Evolutionary conservation across 192 early-diverging fungal genomes (phyloP).

Genomic region (Kappamyces sp.): DNA sequence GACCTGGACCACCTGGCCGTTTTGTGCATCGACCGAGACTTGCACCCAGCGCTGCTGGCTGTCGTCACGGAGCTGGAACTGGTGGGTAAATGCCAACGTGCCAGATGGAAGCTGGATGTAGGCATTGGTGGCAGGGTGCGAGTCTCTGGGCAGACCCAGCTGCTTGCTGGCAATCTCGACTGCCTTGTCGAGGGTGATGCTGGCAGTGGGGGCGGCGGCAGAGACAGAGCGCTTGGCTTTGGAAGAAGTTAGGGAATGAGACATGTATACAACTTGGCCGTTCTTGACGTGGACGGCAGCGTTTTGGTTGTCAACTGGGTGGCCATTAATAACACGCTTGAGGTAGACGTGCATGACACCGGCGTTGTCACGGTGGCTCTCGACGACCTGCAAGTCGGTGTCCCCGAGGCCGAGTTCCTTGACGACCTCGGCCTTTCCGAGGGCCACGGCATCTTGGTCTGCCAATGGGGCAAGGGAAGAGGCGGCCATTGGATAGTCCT

Average conservation of each 20-base stretch:
- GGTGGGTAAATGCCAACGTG: conserved; percentile 6
- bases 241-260: neutral
- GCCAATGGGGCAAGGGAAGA: neutral
- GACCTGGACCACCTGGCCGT: conserved; percentile 10
- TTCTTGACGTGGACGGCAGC: conserved; percentile 13
- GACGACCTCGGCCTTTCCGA: neutral
- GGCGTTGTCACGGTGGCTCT: neutral
- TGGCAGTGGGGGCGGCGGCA: conserved; percentile 2
- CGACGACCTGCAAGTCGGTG: conserved; percentile 1
- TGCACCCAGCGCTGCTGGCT: neutral
- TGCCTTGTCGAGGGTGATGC: conserved; percentile 9
- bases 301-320: conserved; percentile 11
- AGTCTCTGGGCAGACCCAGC: neutral
- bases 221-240: neutral
- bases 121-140: conserved; percentile 1
- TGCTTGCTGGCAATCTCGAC: conserved; percentile 5
- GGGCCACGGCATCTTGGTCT: no score
- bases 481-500: no score
- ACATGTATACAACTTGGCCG: conserved; percentile 8
- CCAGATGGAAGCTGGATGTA: conserved; percentile 13
- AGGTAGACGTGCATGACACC: conserved; percentile 13
- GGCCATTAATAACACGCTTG: conserved; percentile 5
- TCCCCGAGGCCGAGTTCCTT: neutral
- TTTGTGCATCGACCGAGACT: conserved; percentile 16
- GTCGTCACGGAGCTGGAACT: conserved; percentile 12